Conservation (phyloP, 202 grass and related monocot genomes). For the Schoenoplectus triqueter region DNA sequence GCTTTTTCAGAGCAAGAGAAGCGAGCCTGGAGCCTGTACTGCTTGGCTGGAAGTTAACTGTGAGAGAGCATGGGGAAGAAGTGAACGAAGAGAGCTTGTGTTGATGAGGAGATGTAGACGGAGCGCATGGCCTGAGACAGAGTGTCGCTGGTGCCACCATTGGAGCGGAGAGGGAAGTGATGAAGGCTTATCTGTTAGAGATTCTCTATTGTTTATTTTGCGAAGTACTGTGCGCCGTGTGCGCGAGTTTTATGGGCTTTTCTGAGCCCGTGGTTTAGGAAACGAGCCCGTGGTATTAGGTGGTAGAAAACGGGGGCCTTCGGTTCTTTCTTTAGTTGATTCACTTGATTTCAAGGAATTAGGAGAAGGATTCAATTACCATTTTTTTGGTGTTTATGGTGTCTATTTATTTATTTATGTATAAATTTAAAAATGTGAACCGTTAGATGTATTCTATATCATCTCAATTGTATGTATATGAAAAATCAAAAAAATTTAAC, state of each 20-base stretch:
- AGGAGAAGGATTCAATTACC: too few relatives aligned
- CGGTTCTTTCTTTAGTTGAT: too few relatives aligned
- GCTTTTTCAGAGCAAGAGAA: conserved; percentile 4
- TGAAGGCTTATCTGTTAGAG: conserved; percentile 47
- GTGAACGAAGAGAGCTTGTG: conserved; percentile 16
- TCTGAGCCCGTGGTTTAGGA: neutral
- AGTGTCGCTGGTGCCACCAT: conserved; percentile 72
- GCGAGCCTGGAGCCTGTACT: conserved; percentile 21
- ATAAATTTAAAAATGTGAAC: too few relatives aligned
- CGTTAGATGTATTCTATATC: too few relatives aligned
- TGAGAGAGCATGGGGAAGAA: conserved; percentile 27
- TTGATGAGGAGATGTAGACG: conserved; percentile 35
- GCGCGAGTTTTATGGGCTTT: conserved; percentile 19
- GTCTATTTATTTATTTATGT: too few relatives aligned
- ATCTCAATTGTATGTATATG: too few relatives aligned
- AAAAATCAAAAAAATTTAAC: too few relatives aligned
- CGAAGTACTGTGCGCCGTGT: neutral
- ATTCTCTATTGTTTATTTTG: neutral
- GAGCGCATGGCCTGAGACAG: conserved; percentile 55
- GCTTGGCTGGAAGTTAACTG: conserved; percentile 29
- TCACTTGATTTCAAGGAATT: too few relatives aligned
- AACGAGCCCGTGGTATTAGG: conserved; percentile 8
- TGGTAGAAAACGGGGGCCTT: neutral
- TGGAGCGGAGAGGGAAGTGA: conserved; percentile 24
- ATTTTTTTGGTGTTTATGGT: too few relatives aligned